phyloP scores from a whole-genome alignment of 2,329 filamentous ascomycete genomes.

The Microdochium nivale region DNA sequence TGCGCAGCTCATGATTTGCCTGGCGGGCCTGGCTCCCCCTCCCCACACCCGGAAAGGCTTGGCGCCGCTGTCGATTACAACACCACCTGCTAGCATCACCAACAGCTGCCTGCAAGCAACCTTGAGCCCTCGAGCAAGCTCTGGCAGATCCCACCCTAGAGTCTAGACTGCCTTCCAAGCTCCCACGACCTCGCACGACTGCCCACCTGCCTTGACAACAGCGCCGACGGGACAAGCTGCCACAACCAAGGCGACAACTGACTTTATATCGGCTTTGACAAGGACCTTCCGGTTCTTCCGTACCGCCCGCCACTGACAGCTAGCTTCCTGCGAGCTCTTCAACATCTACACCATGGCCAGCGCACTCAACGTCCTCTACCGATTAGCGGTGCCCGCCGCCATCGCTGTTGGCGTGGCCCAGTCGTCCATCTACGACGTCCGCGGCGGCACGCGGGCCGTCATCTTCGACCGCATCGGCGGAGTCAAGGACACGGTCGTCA shows the following conservation, averaged over 20 bases:
- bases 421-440: conserved; percentile 91
- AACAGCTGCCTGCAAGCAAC: background rate
- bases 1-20: background rate
- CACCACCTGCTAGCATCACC: background rate
- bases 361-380: conserved; percentile 53
- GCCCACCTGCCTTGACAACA: background rate
- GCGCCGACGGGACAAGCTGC: background rate
- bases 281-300: background rate
- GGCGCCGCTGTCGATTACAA: background rate
- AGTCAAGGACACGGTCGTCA: conserved; percentile 87
- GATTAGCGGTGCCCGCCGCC: conserved; percentile 64
- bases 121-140: no score
- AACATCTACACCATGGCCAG: conserved; percentile 40
- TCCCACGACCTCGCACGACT: no score
- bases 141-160: background rate
- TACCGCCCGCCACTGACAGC: background rate
- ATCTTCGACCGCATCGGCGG: conserved; percentile 93
- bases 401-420: conserved; percentile 60
- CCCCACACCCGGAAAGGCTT: background rate
- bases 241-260: background rate
- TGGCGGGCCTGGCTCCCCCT: background rate
- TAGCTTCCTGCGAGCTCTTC: conserved; percentile 6
- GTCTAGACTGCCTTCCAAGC: no score
- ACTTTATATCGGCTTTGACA: background rate
- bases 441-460: conserved; percentile 86